Conservation (phyloP, 371 early-diverging fungal species). For the Mortierella sp. region DNA sequence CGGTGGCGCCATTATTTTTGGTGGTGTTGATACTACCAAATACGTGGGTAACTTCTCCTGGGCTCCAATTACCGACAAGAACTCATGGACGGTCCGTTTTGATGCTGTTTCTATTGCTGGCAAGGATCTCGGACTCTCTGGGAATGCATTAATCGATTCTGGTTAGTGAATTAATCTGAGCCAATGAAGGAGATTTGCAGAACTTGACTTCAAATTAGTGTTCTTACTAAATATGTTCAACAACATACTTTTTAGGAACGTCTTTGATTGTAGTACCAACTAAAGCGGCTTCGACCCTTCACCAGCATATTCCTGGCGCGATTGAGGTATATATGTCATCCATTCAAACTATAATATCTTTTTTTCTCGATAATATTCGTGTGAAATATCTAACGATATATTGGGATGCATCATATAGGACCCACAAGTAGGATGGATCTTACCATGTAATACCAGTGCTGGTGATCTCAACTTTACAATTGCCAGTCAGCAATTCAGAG, state of each 20-base stretch:
- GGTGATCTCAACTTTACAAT: slow-evolving; percentile 54
- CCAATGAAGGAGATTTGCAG: background rate
- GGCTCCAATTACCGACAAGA: slow-evolving; percentile 86
- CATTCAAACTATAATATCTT: background rate
- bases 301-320: slow-evolving; percentile 43
- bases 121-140: slow-evolving; percentile 65
- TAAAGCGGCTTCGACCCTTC: slow-evolving; percentile 28
- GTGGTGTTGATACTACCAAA: slow-evolving; percentile 82
- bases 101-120: slow-evolving; percentile 81
- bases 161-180: slow-evolving; percentile 57
- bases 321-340: slow-evolving; percentile 22
- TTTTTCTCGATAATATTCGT: too few relatives aligned
- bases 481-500: slow-evolving; percentile 39
- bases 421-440: slow-evolving; percentile 50
- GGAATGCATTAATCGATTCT: slow-evolving; percentile 84
- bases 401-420: slow-evolving; percentile 11
- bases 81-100: slow-evolving; percentile 93
- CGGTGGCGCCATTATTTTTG: slow-evolving; percentile 91
- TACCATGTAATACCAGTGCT: slow-evolving; percentile 47
- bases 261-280: slow-evolving; percentile 46
- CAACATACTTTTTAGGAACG: slow-evolving; percentile 25
- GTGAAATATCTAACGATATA: background rate
- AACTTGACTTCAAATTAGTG: background rate
- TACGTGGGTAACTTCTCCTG: slow-evolving; percentile 85
- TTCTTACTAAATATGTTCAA: background rate